A percentile compares a stretch with the other conserved stretches of the same genome.
These are phyloP conservation scores for Penicillium mononematosum DNA, from an alignment of 495 filamentous ascomycete genomes.

Conservation along the genomic window DNA sequence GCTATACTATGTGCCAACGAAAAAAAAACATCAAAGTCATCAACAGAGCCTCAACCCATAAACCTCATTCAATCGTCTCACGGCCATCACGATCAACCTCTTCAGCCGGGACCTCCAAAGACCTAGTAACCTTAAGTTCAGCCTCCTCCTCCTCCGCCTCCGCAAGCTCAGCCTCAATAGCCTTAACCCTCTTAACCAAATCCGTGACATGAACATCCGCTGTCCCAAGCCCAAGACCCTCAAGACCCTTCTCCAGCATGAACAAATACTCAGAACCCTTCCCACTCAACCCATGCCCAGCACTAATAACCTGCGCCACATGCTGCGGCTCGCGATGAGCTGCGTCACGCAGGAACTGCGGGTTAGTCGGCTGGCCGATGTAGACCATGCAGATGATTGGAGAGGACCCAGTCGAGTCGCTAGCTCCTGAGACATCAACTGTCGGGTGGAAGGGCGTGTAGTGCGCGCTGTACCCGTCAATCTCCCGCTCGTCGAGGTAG, in stretches of 20 bases:
- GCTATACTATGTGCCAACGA: neutral
- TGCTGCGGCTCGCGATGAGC: slow-evolving; percentile 75
- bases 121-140: slow-evolving; percentile 36
- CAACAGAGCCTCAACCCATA: neutral
- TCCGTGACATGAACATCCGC: slow-evolving; percentile 79
- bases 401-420: neutral
- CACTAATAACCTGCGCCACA: slow-evolving; percentile 81
- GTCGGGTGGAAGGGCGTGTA: slow-evolving; percentile 77
- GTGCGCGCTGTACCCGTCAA: slow-evolving; percentile 92
- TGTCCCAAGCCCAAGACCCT: slow-evolving; percentile 70
- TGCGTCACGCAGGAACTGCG: slow-evolving; percentile 70
- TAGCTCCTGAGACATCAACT: neutral
- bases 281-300: slow-evolving; percentile 78
- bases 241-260: slow-evolving; percentile 72
- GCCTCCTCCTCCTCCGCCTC: slow-evolving; percentile 38
- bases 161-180: slow-evolving; percentile 34
- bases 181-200: slow-evolving; percentile 47
- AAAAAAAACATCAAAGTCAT: neutral
- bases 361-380: slow-evolving; percentile 91
- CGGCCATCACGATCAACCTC: slow-evolving; percentile 25
- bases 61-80: slow-evolving; percentile 21
- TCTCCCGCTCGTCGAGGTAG: slow-evolving; percentile 95
- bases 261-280: slow-evolving; percentile 90
- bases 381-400: slow-evolving; percentile 73
- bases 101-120: slow-evolving; percentile 26